phyloP scores from a whole-genome alignment of 2,329 filamentous ascomycete genomes.

The Trichoderma guizhouense region DNA sequence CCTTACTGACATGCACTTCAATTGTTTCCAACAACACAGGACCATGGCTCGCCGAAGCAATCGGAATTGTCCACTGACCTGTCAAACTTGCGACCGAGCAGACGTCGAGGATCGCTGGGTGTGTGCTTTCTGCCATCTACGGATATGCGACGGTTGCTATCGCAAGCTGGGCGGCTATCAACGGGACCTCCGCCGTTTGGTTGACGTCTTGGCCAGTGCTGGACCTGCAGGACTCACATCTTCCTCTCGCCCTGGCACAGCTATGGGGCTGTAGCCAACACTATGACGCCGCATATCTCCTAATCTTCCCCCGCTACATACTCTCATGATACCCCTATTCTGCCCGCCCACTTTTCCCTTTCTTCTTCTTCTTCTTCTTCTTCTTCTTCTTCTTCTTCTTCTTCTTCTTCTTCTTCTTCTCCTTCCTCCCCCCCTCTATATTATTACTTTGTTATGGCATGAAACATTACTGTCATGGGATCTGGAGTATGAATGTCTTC shows the following conservation, averaged over 20 bases:
- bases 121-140: slow-evolving; percentile 50
- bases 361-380: slow-evolving; percentile 7
- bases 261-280: slow-evolving; percentile 21
- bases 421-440: too few relatives aligned
- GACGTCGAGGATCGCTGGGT: slow-evolving; percentile 45
- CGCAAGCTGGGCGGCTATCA: slow-evolving; percentile 40
- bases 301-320: slow-evolving; percentile 5
- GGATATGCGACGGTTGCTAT: slow-evolving; percentile 50
- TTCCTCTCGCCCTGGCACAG: slow-evolving; percentile 23
- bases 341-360: slow-evolving; percentile 1
- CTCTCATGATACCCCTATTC: slow-evolving; percentile 10
- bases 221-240: slow-evolving; percentile 23
- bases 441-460: neutral
- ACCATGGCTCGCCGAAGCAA: slow-evolving; percentile 50
- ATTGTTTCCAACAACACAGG: slow-evolving; percentile 48
- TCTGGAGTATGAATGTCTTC: slow-evolving; percentile 16
- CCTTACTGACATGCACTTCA: slow-evolving; percentile 43
- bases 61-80: slow-evolving; percentile 48
- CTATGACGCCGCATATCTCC: neutral
- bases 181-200: slow-evolving; percentile 42
- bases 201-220: slow-evolving; percentile 29
- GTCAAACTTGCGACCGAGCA: slow-evolving; percentile 49
- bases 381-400: slow-evolving; percentile 9
- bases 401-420: slow-evolving; percentile 9
- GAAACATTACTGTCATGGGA: neutral